Percentiles rank a stretch among this genome's conserved stretches.
phyloP scores from a whole-genome alignment of 176 grass and related monocot species.

The Oryza longistaminata region DNA sequence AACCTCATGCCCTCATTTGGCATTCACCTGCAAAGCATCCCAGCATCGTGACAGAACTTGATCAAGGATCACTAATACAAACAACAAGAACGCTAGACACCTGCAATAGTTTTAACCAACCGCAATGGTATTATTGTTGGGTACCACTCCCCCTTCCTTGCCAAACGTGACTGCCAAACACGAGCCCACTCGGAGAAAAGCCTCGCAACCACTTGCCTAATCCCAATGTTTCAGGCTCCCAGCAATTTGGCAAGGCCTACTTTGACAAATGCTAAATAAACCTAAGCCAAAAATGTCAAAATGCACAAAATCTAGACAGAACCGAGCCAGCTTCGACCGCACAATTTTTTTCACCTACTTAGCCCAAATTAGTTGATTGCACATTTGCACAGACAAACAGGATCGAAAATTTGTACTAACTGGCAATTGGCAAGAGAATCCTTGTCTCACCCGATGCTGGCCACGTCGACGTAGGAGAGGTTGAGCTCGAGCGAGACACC shows the following conservation, averaged over 20 bases:
- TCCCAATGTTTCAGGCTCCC: background rate
- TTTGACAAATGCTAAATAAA: background rate
- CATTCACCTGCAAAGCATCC: background rate
- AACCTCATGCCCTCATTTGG: background rate
- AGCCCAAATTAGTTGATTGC: background rate
- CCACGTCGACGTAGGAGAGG: constrained; percentile 64
- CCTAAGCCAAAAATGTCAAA: no score
- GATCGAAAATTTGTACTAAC: background rate
- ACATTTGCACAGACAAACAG: background rate
- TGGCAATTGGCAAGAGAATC: background rate
- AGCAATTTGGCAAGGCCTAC: background rate
- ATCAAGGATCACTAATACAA: background rate
- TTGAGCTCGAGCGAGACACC: constrained; percentile 77
- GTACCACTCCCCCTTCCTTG: background rate
- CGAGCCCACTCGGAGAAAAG: background rate
- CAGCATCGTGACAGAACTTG: background rate
- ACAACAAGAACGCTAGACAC: background rate
- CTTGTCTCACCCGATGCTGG: constrained; percentile 57
- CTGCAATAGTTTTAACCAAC: background rate
- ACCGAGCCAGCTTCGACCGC: background rate
- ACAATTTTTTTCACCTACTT: background rate
- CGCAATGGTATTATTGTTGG: background rate
- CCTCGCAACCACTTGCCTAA: background rate
- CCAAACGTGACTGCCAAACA: background rate
- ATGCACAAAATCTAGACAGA: background rate